Base-by-base conservation (phyloP, 495 filamentous ascomycete species). In the Chaetomium tenue region DNA sequence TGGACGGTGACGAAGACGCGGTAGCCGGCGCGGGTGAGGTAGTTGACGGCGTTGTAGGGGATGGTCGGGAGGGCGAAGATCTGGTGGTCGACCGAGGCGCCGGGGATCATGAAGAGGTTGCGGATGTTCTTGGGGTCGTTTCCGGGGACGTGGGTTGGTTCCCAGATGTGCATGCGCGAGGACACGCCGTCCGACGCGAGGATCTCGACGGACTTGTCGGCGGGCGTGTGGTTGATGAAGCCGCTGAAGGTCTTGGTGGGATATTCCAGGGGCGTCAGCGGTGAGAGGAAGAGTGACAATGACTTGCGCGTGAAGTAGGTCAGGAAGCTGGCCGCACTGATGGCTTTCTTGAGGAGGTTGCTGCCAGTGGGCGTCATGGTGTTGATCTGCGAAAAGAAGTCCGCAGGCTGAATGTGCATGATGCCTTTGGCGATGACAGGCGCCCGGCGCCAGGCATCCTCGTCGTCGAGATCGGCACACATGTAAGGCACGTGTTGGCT, bases 51-150 rank as follows among this genome's bases (percentile, higher is more conserved):
- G 72, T 89, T 89, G 61, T 79, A 83, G 22, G 79, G 79, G 66
- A 89, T 87, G 40, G 86, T 89, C 1, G 87, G 87, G 25, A 88
- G 77, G 23, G 86, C 81, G 48, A 77, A 89, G 48, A 88, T 86
- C 66, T 85, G 83, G 61, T 89, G 82, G 68, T 87, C 84, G 5
- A 88, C 84, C 12, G 82, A 76, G 12, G 86, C 81, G 25, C 87
- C 88, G 5, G 86, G 86, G 60, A 89, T 78, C 75, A 89, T 82
- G 71, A 85, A 81, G 22, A 85, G 70, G 65, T 83, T 82, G 61
- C 77, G 77, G 22, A 79, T 66, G 26, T 70, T 68, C 15, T 74
- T 66, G 0, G 56, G 60, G 28, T 68, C 51, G 60, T 76, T 72
- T 30, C 61, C 53, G 4, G 73, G 74, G 39, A 65, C 47, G 26